These are phyloP conservation scores for Colletotrichum lupini DNA, from an alignment of 2,329 filamentous ascomycete genomes.

Conservation along the genomic window DNA sequence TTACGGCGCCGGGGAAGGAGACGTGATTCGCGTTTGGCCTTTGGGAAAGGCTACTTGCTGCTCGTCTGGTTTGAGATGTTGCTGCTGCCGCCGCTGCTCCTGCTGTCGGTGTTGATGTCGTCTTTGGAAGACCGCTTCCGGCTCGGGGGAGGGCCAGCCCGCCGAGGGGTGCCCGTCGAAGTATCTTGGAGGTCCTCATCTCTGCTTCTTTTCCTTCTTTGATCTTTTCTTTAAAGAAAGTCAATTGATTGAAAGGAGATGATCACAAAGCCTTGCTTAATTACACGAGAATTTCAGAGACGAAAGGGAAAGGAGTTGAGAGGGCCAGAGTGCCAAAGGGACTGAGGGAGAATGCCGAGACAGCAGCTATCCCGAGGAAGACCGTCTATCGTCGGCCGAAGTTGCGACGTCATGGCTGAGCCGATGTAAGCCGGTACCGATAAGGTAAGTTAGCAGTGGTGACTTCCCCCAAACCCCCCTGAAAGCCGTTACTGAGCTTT, in stretches of 20 bases:
- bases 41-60: conserved; percentile 64
- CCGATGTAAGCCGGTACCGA: conserved; percentile 44
- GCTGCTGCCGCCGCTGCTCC: conserved; percentile 21
- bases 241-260: not conserved
- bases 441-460: not conserved
- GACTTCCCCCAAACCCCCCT: not conserved
- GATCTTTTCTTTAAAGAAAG: not conserved
- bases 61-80: conserved; percentile 44
- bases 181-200: conserved; percentile 39
- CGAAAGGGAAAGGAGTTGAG: not conserved
- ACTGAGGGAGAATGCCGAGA: conserved; percentile 20
- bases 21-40: conserved; percentile 66
- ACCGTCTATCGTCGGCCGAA: conserved; percentile 30
- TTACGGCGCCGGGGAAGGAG: conserved; percentile 93
- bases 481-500: not conserved
- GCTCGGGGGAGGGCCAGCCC: conserved; percentile 39
- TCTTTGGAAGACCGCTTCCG: not conserved
- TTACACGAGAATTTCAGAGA: not conserved
- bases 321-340: not conserved
- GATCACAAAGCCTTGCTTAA: not conserved
- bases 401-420: conserved; percentile 44
- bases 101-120: conserved; percentile 36
- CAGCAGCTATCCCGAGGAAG: conserved; percentile 23
- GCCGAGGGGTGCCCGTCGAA: conserved; percentile 44
- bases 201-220: not conserved